These are phyloP conservation scores for Hymenoscyphus occultus DNA, from an alignment of 2,329 filamentous ascomycete species.

Conservation along the genomic window DNA sequence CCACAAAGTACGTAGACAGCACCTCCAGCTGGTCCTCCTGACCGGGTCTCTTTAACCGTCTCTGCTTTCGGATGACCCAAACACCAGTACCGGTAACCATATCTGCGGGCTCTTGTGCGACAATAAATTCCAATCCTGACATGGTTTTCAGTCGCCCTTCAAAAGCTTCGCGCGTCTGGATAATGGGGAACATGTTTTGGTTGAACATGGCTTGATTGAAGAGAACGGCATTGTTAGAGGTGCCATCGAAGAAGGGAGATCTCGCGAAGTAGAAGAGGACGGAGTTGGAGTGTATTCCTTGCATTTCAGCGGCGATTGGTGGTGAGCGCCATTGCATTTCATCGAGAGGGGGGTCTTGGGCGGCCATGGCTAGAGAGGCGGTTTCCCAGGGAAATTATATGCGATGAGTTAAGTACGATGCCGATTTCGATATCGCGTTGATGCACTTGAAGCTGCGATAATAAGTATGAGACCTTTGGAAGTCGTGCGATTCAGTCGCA, in stretches of 20 bases:
- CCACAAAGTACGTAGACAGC: constrained; percentile 60
- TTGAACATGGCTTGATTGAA: constrained; percentile 62
- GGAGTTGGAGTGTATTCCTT: constrained; percentile 58
- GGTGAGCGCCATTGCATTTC: constrained; percentile 66
- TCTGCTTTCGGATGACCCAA: constrained; percentile 69
- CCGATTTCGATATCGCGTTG: not conserved
- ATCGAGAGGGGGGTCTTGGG: constrained; percentile 55
- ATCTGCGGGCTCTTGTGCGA: constrained; percentile 62
- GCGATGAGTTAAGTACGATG: not conserved
- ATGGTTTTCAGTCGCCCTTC: constrained; percentile 61
- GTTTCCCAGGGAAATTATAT: not conserved
- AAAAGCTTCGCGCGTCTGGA: constrained; percentile 61
- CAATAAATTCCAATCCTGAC: constrained; percentile 64
- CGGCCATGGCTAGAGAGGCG: constrained; percentile 39
- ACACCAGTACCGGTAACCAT: constrained; percentile 61
- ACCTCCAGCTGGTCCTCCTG: constrained; percentile 58
- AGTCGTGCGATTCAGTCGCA: not conserved
- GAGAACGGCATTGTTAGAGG: constrained; percentile 64
- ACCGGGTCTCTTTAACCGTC: constrained; percentile 53
- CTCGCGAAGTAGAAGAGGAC: constrained; percentile 65
- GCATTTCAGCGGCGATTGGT: constrained; percentile 46
- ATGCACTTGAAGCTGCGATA: not conserved
- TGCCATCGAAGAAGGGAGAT: constrained; percentile 66
- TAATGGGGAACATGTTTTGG: constrained; percentile 52
- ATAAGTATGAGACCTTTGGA: not conserved